Evolutionary conservation across 805 yeast species (phyloP), one percentile per base, ranked within the genome.

Genomic region (Cyberlindnera misumaiensis): DNA sequence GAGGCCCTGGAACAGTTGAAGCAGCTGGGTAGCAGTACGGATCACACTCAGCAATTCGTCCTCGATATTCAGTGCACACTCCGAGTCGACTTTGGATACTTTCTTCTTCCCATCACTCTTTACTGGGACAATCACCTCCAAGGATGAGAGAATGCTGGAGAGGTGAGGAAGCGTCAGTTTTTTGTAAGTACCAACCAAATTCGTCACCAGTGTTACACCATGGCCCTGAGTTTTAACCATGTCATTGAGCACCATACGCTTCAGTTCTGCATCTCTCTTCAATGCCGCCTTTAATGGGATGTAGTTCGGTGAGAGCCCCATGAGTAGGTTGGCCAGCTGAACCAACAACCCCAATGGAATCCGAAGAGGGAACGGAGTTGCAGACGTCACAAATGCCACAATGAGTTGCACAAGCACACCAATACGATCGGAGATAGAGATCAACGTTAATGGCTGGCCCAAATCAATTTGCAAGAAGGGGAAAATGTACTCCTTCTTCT

Each of bases 321-420:
- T 58, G 12, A 80, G 51, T 11, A 78, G 60, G 49, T 82, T 87
- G 16, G 68, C 63, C 35, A 80, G 43, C 8, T 65, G 54, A 5
- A 81, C 52, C 3, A 82, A 53, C 32, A 62, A 50, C 1, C 90
- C 89, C 11, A 85, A 45, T 3, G 94, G 93, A 7, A 83, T 67
- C 44, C 69, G 65, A 8, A 79, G 69, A 11, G 77, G 64, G 48
- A 65, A 69, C 30, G 72, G 75, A 2, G 87, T 77, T 18, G 75
- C 71, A 7, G 75, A 63, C 3, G 69, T 59, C 26, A 77, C 53
- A 41, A 71, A 73, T 2, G 72, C 59, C 41, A 55, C 46, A 45
- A 83, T 37, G 39, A 80, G 41, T 24, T 64, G 64, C 27, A 68
- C 56, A 28, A 83, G 59, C 5, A 72, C 48, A 10, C 64, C 57